Evolutionary conservation across 1,284 basidiomycete species (phyloP).

Genomic region (Singerocomus rubriflavus): DNA sequence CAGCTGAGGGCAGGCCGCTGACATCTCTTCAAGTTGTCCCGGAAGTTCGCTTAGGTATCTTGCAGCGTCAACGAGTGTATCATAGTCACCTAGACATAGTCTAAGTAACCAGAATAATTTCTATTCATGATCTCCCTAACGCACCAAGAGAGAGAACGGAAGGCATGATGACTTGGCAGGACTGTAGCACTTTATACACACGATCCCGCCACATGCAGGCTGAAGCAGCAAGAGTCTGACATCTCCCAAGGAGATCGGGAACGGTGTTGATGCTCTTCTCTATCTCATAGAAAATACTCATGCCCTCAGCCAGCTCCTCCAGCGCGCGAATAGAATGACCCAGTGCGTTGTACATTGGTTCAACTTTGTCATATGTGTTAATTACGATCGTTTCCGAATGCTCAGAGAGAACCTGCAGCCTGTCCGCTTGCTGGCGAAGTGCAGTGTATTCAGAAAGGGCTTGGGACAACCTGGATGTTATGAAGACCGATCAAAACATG

Average conservation of each 20-base stretch:
- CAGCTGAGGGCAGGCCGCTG: slow-evolving; percentile 28
- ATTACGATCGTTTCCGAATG: slow-evolving; percentile 23
- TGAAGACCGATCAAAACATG: slow-evolving; percentile 1
- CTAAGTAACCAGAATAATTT: not conserved
- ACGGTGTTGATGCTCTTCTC: slow-evolving; percentile 28
- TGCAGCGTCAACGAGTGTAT: slow-evolving; percentile 20
- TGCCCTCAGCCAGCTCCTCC: slow-evolving; percentile 40
- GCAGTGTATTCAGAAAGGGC: slow-evolving; percentile 19
- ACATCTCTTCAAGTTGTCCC: slow-evolving; percentile 28
- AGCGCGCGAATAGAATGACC: slow-evolving; percentile 32
- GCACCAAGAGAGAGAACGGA: slow-evolving; percentile 35
- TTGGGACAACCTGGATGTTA: slow-evolving; percentile 37
- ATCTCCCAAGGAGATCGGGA: slow-evolving; percentile 31
- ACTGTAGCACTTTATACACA: slow-evolving; percentile 23
- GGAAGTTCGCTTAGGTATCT: slow-evolving; percentile 22
- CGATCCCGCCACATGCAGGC: slow-evolving; percentile 22
- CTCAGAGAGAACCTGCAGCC: slow-evolving; percentile 24
- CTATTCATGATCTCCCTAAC: not conserved
- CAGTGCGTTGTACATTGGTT: slow-evolving; percentile 29
- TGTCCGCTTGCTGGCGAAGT: slow-evolving; percentile 15
- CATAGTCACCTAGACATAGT: slow-evolving; percentile 25
- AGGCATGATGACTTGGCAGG: slow-evolving; percentile 21
- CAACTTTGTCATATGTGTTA: slow-evolving; percentile 16
- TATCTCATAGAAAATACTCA: slow-evolving; percentile 34
- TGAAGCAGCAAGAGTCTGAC: slow-evolving; percentile 20